Percentiles rank a stretch among this genome's conserved stretches.
Evolutionary conservation across 2,329 filamentous ascomycete genomes (phyloP).

Genomic region (Calonectria naviculata): DNA sequence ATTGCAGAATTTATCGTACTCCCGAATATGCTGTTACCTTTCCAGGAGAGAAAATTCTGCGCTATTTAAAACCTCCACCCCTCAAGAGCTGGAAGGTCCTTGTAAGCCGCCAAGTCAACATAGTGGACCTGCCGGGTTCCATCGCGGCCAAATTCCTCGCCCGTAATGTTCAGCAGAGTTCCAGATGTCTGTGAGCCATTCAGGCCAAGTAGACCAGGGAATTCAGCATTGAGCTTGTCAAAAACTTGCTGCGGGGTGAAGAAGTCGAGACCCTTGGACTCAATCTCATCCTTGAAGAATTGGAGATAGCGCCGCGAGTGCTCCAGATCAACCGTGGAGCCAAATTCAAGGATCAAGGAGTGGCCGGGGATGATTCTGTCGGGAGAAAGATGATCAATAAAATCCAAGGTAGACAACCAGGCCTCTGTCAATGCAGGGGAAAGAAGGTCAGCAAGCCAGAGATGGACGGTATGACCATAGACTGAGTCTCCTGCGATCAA

Average conservation of each 20-base stretch:
- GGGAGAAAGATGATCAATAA: conserved; percentile 4
- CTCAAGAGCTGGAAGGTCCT: not conserved
- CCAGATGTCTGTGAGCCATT: conserved; percentile 1
- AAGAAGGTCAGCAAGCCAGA: conserved; percentile 25
- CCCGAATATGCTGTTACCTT: too few relatives aligned
- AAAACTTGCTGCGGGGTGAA: conserved; percentile 17
- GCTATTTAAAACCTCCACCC: conserved; percentile 18
- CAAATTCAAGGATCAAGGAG: not conserved
- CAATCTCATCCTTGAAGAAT: conserved; percentile 19
- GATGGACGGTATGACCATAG: conserved; percentile 20
- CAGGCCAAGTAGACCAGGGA: conserved; percentile 7
- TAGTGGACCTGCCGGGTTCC: conserved; percentile 13
- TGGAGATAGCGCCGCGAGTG: conserved; percentile 15
- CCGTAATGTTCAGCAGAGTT: conserved; percentile 13
- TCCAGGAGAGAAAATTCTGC: too few relatives aligned
- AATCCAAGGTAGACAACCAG: conserved; percentile 22
- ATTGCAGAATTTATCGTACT: too few relatives aligned
- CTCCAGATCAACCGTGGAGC: not conserved
- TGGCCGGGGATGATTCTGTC: conserved; percentile 15
- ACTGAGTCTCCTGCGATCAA: conserved; percentile 25
- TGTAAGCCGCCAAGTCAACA: conserved; percentile 4
- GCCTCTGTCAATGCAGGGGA: conserved; percentile 8
- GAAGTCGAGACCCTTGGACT: conserved; percentile 12
- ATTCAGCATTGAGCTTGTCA: not conserved
- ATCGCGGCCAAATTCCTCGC: conserved; percentile 13